A percentile compares a stretch with the other conserved stretches of the same genome.
Evolutionary conservation across 2,329 filamentous ascomycete genomes (phyloP).

Genomic region (Ilyonectria sp.): DNA sequence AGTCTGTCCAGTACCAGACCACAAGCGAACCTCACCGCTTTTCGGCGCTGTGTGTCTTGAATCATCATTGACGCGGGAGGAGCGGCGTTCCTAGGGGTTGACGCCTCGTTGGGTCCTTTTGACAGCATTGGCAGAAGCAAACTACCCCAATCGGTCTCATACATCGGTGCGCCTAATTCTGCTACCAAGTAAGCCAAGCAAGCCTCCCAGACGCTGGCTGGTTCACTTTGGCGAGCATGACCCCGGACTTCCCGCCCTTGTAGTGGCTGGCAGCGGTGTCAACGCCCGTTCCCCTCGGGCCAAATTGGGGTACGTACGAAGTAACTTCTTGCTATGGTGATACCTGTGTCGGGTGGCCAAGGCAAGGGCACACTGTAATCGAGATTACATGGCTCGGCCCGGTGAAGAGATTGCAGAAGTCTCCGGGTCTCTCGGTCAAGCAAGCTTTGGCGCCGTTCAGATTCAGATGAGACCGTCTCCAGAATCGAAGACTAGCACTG

Average conservation of each 20-base stretch:
- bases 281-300: constrained; percentile 20
- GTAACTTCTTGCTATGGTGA: background rate
- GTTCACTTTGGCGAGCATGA: constrained; percentile 8
- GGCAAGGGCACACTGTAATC: constrained; percentile 16
- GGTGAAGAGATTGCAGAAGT: constrained; percentile 17
- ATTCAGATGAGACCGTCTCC: background rate
- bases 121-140: background rate
- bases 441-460: background rate
- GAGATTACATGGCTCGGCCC: constrained; percentile 28
- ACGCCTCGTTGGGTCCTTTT: background rate
- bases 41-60: constrained; percentile 19
- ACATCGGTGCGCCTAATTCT: constrained; percentile 13
- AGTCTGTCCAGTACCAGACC: constrained; percentile 25
- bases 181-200: background rate
- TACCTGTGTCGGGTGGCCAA: constrained; percentile 12
- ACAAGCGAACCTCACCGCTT: constrained; percentile 27
- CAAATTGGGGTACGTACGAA: constrained; percentile 20
- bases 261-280: constrained; percentile 33
- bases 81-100: constrained; percentile 13
- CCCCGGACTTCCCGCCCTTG: constrained; percentile 22
- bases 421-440: constrained; percentile 5
- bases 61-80: constrained; percentile 5
- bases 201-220: background rate
- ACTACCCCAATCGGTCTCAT: constrained; percentile 3
- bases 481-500: background rate